Evolutionary conservation across 768 basidiomycete genomes (phyloP), one percentile per base, ranked within the genome.

Genomic region (Lentinula sp.): DNA sequence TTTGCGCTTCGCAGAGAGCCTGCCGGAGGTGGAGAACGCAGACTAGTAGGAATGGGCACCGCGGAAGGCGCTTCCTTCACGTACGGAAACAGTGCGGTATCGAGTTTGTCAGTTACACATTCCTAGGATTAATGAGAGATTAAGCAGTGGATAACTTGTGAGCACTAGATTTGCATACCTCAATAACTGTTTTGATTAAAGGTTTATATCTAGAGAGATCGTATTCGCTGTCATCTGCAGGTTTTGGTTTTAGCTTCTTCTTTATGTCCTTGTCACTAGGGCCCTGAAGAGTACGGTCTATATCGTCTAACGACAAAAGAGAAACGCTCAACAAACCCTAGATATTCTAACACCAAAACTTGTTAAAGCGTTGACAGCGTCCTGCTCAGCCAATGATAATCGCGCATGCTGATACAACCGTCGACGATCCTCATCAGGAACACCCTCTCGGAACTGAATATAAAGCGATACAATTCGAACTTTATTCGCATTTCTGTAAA

Each of bases 341-440:
- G 80, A 85, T 52, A 99, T 87, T 62, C 92, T 87, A 35, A 87
- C 82, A 13, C 97, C 97, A 35, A 99, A 75, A 66, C 87, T 82
- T 8, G 85, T 78, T 59, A 99, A 78, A 7, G 93, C 88, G 71
- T 97, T 96, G 46, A 98, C 81, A 32, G 93, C 92, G 68, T 98
- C 97, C 73, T 96, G 93, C 67, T 99, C 96, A 4, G 91, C 80
- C 60, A 95, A 73, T 4, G 86, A 84, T 45, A 99, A 76, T 48
- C 93, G 81, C 18, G 96, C 97, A 71, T 99, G 97, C 69, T 98
- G 95, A 72, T 95, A 98, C 61, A 99, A 73, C 61, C 97, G 81
- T 62, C 95, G 85, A 59, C 93, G 87, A 73, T 99, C 97, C 70
- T 98, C 97, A 57, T 98, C 95, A n/a, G 97, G 95, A 18, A 98